Base-by-base conservation (phyloP, 2,329 filamentous ascomycete species). In the Trichophyton simii region DNA sequence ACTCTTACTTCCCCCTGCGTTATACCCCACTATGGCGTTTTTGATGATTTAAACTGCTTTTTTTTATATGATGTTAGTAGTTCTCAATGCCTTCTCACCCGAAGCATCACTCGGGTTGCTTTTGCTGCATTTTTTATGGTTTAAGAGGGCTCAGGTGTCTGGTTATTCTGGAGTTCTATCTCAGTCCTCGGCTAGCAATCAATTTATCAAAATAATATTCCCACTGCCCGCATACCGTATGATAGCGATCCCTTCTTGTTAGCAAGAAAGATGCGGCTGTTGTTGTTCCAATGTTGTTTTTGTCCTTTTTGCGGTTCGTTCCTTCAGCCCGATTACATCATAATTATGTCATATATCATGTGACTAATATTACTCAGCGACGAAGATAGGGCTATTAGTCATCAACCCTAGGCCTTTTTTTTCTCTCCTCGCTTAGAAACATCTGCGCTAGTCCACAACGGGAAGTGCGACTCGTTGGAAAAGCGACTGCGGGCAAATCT, bases 351-450 rank as follows among this genome's bases (percentile, higher is more conserved):
- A 55, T 55, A 52, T 8, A n/a, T 55, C 31, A 55, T 20, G 52
- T 55, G 52, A 55, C 9, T 6, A 1, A 2, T 25, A 34, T 36
- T 20, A 63, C 38, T 63, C 59, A 63, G 5, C 59, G 15, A 20
- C 1, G 20, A 18, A 57, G 20, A 11, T 38, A 63, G 62, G 62
- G 62, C 60, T 63, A 58, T 36, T 22, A 55, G 55, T 28, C n/a
- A 9, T n/a, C 58, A 61, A 34, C 62, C 62, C 62, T 63, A 63
- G 54, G 1, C 1, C 8, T 46, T 44, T 63, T 63, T 18, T 60
- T 55, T 11, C 6, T 57, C 18, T 18, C 31, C 61, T 63, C 62
- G 62, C 62, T 63, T 61, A 63, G 60, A 59, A 62, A 41, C 36
- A 42, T 15, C 20, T 18, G 57, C 52, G 52, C 52, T 55, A 55